phyloP scores from a whole-genome alignment of 2,329 filamentous ascomycete genomes.

The Amesomyces nigricolor region DNA sequence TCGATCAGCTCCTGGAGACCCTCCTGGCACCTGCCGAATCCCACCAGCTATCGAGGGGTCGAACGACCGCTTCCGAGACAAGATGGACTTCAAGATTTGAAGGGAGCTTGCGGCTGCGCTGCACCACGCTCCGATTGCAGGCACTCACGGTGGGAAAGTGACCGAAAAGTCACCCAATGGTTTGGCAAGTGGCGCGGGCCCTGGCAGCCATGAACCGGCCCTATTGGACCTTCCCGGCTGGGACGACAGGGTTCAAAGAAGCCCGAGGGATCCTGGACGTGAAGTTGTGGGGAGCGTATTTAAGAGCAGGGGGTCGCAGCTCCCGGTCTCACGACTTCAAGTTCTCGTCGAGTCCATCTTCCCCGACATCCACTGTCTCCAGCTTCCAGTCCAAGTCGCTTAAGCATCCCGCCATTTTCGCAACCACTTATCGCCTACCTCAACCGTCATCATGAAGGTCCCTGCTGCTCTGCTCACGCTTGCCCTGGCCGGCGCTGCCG shows the following conservation, averaged over 20 bases:
- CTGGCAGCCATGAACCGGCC: neutral
- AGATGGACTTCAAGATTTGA: no score
- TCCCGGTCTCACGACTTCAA: neutral
- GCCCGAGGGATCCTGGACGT: neutral
- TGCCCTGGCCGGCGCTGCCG: conserved; percentile 48
- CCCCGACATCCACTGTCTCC: neutral
- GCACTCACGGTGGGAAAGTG: neutral
- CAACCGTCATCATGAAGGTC: conserved; percentile 38
- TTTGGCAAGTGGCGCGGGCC: neutral
- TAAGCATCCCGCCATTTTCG: conserved; percentile 21
- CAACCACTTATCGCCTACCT: conserved; percentile 13
- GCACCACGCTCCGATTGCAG: neutral
- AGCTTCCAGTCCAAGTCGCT: neutral
- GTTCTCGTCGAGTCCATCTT: neutral
- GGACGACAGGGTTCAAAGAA: neutral
- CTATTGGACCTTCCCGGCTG: neutral
- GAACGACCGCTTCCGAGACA: no score
- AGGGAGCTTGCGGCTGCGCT: neutral
- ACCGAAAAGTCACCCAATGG: neutral
- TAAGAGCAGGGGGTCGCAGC: no score
- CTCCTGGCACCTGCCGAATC: no score
- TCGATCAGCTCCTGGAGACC: no score
- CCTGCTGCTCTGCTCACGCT: conserved; percentile 39
- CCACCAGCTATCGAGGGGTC: no score
- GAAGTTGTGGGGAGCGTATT: neutral